Evolutionary conservation across 2,329 filamentous ascomycete species (phyloP), one percentile per base, ranked within the genome.

Genomic region (Xylariaceae sp.): DNA sequence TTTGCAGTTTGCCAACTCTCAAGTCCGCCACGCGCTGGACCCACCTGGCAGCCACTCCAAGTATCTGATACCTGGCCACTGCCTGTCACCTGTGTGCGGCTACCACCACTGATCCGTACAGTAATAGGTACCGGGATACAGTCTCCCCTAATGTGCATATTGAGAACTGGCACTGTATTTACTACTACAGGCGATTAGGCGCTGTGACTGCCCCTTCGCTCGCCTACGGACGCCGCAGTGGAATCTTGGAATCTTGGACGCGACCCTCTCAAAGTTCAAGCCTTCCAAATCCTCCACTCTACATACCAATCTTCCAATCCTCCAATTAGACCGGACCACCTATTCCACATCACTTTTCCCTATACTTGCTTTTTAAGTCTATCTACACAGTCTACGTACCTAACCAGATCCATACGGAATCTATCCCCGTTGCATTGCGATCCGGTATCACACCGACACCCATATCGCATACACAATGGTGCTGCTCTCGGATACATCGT

Each of bases 401-500:
- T 26, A 34, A 49, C 35, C 12, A 50, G 26, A 47, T 47, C 53
- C 41, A 50, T 55, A 34, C 49, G 7, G n/a, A 30, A 37, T 49
- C 35, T 19, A 43, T 19, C 44, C 40, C 39, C 26, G 40, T 41
- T 47, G 6, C 46, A 26, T 40, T 42, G 46, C 43, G 27, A 9
- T 44, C 39, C 31, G 32, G 37, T 26, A 47, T 43, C 50, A 41
- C 50, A 2, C 47, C 30, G 9, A 42, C 37, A 41, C 32, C 30
- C 31, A 19, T 41, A 53, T 40, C 34, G 29, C 40, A 27, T 45
- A 35, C 31, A 62, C 53, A 34, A 68, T 68, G 66, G 66, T 63
- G 19, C 50, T 68, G 42, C 57, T 70, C 6, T 69, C 67, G 26
- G 68, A 68, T 42, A 60, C 65, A 45, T 70, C 67, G 5, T 70